Percentiles rank a stretch among this genome's conserved stretches.
Conservation (phyloP, 1,284 basidiomycete genomes). For the Chalciporus sp. region DNA sequence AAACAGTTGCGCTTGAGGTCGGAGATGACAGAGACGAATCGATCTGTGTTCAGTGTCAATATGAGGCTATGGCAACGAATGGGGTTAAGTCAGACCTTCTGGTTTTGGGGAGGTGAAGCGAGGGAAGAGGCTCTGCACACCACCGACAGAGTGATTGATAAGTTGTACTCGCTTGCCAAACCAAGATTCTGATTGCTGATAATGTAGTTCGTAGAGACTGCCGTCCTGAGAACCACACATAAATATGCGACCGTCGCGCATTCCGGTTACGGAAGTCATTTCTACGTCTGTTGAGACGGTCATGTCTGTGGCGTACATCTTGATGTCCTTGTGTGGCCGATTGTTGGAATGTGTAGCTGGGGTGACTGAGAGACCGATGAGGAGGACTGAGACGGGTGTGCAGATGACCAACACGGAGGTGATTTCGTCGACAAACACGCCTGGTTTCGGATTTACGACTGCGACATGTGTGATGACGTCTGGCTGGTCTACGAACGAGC, state of each 20-base stretch:
- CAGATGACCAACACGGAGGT: slow-evolving; percentile 89
- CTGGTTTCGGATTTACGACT: slow-evolving; percentile 76
- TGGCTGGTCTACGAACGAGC: slow-evolving; percentile 89
- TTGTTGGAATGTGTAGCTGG: slow-evolving; percentile 48
- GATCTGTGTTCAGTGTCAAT: slow-evolving; percentile 48
- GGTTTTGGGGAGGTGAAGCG: slow-evolving; percentile 57
- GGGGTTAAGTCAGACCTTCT: slow-evolving; percentile 52
- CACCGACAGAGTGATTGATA: slow-evolving; percentile 78
- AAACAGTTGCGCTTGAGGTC: slow-evolving; percentile 70
- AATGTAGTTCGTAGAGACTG: slow-evolving; percentile 91
- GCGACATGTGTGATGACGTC: slow-evolving; percentile 88
- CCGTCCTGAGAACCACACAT: slow-evolving; percentile 87
- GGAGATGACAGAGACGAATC: slow-evolving; percentile 65
- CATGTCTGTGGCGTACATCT: slow-evolving; percentile 91
- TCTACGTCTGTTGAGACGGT: slow-evolving; percentile 76
- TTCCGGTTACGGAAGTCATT: slow-evolving; percentile 84
- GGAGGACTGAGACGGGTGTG: slow-evolving; percentile 79
- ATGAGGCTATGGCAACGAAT: background rate
- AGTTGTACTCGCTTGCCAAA: slow-evolving; percentile 85
- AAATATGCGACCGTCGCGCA: slow-evolving; percentile 86
- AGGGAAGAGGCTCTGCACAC: slow-evolving; percentile 75
- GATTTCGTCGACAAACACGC: slow-evolving; percentile 94
- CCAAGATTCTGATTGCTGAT: slow-evolving; percentile 92
- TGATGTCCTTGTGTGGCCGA: slow-evolving; percentile 68
- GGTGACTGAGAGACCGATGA: slow-evolving; percentile 81